These are phyloP conservation scores for Acacia concinna DNA, from an alignment of 331 rosid genomes.

Conservation along the genomic window DNA sequence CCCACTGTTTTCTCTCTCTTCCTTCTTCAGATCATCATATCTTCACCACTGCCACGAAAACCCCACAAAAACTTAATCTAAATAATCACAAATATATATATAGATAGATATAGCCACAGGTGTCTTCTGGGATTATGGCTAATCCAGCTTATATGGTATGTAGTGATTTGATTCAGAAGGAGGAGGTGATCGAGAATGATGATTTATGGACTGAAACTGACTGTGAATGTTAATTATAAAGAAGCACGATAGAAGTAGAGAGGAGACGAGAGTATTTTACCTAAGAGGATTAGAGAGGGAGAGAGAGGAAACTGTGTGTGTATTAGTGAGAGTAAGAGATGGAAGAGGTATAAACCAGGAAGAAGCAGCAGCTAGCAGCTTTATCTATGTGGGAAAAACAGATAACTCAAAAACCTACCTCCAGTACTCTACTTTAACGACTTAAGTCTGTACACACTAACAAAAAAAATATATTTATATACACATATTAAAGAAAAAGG, in stretches of 20 bases:
- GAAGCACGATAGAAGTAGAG: neutral
- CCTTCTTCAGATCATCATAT: neutral
- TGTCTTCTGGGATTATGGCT: neutral
- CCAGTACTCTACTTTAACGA: constrained; percentile 43
- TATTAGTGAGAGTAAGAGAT: neutral
- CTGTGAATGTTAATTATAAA: constrained; percentile 1
- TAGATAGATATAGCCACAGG: neutral
- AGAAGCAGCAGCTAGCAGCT: constrained; percentile 41
- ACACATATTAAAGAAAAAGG: constrained; percentile 57
- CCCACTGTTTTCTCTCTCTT: constrained; percentile 37
- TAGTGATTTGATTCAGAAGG: constrained; percentile 13
- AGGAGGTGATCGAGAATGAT: neutral
- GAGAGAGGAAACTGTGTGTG: constrained; percentile 31
- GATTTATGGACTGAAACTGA: neutral
- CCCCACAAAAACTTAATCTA: neutral
- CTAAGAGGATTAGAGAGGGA: neutral
- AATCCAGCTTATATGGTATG: constrained; percentile 1
- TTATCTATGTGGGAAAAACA: constrained; percentile 52
- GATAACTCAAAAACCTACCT: constrained; percentile 43
- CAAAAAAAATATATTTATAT: neutral
- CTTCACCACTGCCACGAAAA: neutral
- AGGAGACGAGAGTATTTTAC: neutral
- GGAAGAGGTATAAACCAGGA: constrained; percentile 42
- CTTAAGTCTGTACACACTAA: constrained; percentile 40
- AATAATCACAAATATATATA: neutral